Evolutionary conservation across 2,329 filamentous ascomycete genomes (phyloP).

Genomic region (Aureobasidium sp.): DNA sequence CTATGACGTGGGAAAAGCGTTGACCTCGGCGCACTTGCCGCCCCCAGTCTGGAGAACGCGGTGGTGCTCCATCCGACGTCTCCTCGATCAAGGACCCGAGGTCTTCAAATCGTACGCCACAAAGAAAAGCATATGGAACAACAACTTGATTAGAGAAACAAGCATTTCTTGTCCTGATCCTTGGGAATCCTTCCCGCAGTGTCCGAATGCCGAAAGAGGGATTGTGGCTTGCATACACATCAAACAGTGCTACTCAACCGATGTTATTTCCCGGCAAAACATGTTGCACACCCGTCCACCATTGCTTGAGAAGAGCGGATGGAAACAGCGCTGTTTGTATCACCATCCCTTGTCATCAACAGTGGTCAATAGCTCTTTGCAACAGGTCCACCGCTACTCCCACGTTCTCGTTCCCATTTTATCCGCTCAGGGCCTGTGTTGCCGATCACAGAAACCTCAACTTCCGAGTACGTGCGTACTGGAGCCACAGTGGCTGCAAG

Average conservation of each 20-base stretch:
- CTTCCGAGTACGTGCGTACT: background rate
- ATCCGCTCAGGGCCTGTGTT: background rate
- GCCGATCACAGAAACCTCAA: background rate
- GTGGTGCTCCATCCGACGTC: background rate
- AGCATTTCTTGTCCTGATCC: background rate
- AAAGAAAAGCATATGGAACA: background rate
- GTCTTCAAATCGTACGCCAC: background rate
- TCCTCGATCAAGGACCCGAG: background rate
- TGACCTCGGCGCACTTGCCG: background rate
- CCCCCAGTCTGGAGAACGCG: background rate
- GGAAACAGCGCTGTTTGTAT: background rate
- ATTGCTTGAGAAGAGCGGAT: background rate
- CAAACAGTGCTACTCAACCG: background rate
- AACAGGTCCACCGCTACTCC: background rate
- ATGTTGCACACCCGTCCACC: background rate
- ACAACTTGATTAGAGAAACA: background rate
- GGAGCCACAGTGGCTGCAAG: slow-evolving; percentile 1
- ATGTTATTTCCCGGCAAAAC: background rate
- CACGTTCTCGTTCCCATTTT: background rate
- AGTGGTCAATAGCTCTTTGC: background rate
- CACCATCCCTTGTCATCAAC: background rate
- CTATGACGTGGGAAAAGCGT: background rate
- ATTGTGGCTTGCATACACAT: background rate
- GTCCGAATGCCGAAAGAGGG: background rate
- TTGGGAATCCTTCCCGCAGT: background rate